These are phyloP conservation scores for Asterochloris erici DNA, from an alignment of 139 green algal genomes.

Conservation along the genomic window DNA sequence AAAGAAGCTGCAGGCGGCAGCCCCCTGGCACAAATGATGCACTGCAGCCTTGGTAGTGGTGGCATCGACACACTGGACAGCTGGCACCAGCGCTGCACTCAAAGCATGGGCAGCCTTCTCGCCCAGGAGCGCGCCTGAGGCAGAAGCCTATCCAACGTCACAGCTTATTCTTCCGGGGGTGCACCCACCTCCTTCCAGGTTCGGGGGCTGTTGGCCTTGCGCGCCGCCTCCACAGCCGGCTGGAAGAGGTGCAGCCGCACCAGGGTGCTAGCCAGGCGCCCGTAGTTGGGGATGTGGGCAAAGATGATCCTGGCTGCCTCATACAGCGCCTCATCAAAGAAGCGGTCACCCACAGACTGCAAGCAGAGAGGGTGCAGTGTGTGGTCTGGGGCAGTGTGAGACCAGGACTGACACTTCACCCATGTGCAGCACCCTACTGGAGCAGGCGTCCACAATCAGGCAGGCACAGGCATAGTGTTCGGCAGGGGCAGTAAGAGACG, in stretches of 20 bases:
- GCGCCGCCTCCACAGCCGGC: constrained; percentile 89
- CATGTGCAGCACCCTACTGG: no score
- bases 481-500: no score
- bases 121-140: no score
- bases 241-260: constrained; percentile 90
- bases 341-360: constrained; percentile 58
- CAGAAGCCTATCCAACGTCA: no score
- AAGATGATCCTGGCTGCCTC: constrained; percentile 94
- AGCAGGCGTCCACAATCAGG: background rate
- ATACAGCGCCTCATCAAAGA: constrained; percentile 90
- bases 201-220: constrained; percentile 92
- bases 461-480: background rate
- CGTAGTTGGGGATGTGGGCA: constrained; percentile 92
- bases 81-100: no score
- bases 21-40: no score
- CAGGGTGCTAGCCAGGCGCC: constrained; percentile 85
- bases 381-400: background rate
- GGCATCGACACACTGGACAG: no score
- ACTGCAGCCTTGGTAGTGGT: no score
- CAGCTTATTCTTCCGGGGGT: background rate
- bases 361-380: constrained; percentile 42
- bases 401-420: background rate
- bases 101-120: no score
- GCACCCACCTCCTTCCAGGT: constrained; percentile 93
- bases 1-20: no score